Conservation (phyloP, 306 rosid genomes). For the Quillaja saponaria region DNA sequence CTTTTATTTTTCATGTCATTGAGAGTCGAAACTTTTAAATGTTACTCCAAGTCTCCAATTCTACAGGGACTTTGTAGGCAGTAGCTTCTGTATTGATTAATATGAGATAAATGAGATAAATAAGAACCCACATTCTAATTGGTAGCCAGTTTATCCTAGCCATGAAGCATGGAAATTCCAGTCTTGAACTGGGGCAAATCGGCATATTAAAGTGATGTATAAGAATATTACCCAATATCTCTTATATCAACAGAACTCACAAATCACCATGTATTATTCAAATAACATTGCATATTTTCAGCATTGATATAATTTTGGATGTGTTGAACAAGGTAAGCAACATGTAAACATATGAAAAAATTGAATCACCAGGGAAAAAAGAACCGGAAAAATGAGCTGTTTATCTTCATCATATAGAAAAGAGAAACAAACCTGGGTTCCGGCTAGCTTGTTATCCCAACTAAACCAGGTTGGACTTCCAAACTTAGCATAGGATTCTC, state of each 20-base stretch:
- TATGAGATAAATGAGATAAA: too few relatives aligned
- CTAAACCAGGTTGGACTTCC: slow-evolving; percentile 97
- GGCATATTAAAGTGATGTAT: too few relatives aligned
- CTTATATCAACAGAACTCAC: background rate
- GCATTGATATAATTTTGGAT: background rate
- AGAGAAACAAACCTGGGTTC: slow-evolving; percentile 64
- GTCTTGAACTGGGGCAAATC: too few relatives aligned
- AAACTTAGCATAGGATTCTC: slow-evolving; percentile 64
- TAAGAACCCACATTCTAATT: background rate
- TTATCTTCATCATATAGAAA: background rate
- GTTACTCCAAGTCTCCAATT: too few relatives aligned
- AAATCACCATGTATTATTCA: too few relatives aligned
- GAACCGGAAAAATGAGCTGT: background rate
- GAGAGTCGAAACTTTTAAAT: too few relatives aligned
- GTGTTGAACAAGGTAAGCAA: background rate
- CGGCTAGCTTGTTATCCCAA: slow-evolving; percentile 98
- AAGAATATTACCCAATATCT: too few relatives aligned
- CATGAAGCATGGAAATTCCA: background rate
- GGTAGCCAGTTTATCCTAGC: background rate
- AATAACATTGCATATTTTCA: background rate
- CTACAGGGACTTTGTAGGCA: too few relatives aligned
- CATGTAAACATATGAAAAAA: background rate
- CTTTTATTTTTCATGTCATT: too few relatives aligned
- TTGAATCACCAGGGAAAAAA: too few relatives aligned
- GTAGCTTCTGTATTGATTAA: too few relatives aligned